A percentile compares a stretch with the other conserved stretches of the same genome.
Conservation (phyloP, 805 yeast genomes). For the Hanseniaspora thailandica region DNA sequence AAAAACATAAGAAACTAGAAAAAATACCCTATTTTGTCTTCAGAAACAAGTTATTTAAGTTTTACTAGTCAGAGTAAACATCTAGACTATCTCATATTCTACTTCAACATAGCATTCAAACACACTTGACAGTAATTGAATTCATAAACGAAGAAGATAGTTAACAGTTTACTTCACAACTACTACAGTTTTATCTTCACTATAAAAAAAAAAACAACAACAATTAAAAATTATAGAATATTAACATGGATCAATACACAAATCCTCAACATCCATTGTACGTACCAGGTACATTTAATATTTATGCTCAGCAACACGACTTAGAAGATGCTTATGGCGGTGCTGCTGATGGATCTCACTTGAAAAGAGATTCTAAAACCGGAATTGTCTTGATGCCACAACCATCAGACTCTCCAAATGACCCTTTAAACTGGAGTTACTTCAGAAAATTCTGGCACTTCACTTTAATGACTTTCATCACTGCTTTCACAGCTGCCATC, state of each 20-base stretch:
- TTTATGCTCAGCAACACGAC: conserved; percentile 32
- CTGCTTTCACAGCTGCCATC: conserved; percentile 60
- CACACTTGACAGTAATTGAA: neutral
- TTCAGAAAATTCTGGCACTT: conserved; percentile 37
- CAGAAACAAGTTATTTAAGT: conserved; percentile 12
- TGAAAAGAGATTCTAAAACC: conserved; percentile 27
- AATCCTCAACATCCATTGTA: conserved; percentile 34
- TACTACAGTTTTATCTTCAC: too few species aligned
- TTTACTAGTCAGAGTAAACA: neutral
- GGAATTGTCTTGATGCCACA: conserved; percentile 45
- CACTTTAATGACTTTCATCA: conserved; percentile 41
- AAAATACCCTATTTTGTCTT: conserved; percentile 5
- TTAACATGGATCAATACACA: conserved; percentile 30
- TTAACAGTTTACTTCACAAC: neutral
- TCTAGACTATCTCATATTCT: neutral
- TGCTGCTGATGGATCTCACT: conserved; percentile 22
- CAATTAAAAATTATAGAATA: neutral
- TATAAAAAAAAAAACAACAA: neutral
- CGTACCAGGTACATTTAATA: conserved; percentile 47
- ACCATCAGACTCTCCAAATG: conserved; percentile 53
- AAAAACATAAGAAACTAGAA: neutral
- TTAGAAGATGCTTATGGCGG: conserved; percentile 24
- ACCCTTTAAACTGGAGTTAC: conserved; percentile 50
- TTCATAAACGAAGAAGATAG: neutral
- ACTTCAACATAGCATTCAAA: neutral